Conservation (phyloP, 169 alveolate species). For the Perkinsus chesapeaki region DNA sequence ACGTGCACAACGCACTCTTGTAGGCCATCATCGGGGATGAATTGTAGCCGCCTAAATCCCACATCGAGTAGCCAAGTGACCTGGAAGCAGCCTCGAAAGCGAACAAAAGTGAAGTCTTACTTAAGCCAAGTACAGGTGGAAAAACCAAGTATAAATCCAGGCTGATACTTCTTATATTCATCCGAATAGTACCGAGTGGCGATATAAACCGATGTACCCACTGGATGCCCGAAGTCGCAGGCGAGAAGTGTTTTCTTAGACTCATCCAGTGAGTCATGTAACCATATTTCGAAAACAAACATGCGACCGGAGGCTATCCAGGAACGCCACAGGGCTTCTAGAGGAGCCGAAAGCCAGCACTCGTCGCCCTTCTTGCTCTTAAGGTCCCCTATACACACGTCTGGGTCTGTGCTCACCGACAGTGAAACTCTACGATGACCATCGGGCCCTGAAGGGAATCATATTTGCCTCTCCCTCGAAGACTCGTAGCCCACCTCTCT, state of each 20-base stretch:
- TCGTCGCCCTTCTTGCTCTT: background rate
- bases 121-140: background rate
- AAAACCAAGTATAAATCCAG: background rate
- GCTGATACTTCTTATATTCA: background rate
- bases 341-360: background rate
- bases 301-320: background rate
- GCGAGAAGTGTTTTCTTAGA: background rate
- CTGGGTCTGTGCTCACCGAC: background rate
- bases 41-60: background rate
- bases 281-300: background rate
- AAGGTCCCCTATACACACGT: background rate
- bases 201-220: background rate
- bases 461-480: background rate
- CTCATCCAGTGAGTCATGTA: background rate
- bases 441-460: background rate
- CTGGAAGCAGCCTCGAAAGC: background rate
- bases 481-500: background rate
- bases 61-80: background rate
- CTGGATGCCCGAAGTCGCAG: background rate
- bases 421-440: background rate
- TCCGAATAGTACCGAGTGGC: background rate
- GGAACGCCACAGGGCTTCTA: background rate
- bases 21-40: background rate
- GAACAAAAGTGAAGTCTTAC: background rate
- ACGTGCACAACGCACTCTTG: background rate